Percentiles rank a stretch among this genome's conserved stretches.
Conservation (phyloP, 164 flowering plant genomes). For the Malania oleifera region DNA sequence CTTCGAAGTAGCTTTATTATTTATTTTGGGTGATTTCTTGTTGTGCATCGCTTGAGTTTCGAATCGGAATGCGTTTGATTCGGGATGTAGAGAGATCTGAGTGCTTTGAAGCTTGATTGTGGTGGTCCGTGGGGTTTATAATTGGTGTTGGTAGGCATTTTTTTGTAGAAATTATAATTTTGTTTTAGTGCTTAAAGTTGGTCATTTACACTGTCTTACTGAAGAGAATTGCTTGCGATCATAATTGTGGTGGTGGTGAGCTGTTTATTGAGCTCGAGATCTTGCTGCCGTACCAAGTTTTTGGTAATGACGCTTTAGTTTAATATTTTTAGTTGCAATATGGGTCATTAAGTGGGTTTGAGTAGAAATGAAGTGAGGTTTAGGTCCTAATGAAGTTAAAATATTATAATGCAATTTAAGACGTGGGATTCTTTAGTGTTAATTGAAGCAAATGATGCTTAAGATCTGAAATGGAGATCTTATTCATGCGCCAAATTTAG, state of each 20-base stretch:
- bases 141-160: conserved; percentile 1
- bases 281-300: too few relatives aligned
- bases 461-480: conserved; percentile 2
- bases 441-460: neutral
- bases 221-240: conserved; percentile 6
- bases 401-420: neutral
- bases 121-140: conserved; percentile 1
- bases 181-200: neutral
- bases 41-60: neutral
- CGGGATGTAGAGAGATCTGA: conserved; percentile 1
- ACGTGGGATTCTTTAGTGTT: neutral
- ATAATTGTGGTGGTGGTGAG: neutral
- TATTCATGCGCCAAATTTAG: neutral
- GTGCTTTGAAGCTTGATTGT: conserved; percentile 7
- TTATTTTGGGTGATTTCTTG: neutral
- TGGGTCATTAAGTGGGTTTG: conserved; percentile 1
- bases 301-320: conserved; percentile 1
- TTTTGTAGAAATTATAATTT: neutral
- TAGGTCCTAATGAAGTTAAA: neutral
- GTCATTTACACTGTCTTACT: too few relatives aligned
- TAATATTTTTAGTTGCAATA: neutral
- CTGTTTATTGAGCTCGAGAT: neutral
- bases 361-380: neutral
- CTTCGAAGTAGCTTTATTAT: neutral
- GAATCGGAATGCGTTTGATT: neutral